Conservation (phyloP, 2,329 filamentous ascomycete genomes). For the Colletotrichum cordylinicola region DNA sequence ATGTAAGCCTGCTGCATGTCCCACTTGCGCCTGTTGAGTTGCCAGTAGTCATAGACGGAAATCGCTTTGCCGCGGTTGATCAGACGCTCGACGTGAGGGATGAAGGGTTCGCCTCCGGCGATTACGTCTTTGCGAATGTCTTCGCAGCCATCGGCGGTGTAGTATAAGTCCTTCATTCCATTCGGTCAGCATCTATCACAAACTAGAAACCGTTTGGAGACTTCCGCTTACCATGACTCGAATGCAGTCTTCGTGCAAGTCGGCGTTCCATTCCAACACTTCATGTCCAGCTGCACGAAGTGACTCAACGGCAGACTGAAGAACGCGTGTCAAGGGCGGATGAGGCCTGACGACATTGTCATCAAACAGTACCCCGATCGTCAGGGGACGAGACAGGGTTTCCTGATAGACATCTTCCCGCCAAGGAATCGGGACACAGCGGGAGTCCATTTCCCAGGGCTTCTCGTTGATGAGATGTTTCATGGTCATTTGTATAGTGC, state of each 20-base stretch:
- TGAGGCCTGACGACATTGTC: slow-evolving; percentile 62
- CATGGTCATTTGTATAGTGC: slow-evolving; percentile 53
- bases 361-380: slow-evolving; percentile 54
- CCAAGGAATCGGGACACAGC: slow-evolving; percentile 60
- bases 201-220: too few relatives aligned
- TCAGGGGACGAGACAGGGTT: slow-evolving; percentile 46
- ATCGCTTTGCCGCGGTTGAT: slow-evolving; percentile 58
- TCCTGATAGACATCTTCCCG: slow-evolving; percentile 47
- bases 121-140: slow-evolving; percentile 62
- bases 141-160: slow-evolving; percentile 67
- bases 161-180: slow-evolving; percentile 59
- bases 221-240: slow-evolving; percentile 51
- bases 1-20: slow-evolving; percentile 46
- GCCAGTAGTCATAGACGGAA: slow-evolving; percentile 71
- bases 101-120: slow-evolving; percentile 62
- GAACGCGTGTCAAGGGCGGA: slow-evolving; percentile 54
- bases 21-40: slow-evolving; percentile 65
- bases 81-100: slow-evolving; percentile 63
- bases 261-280: slow-evolving; percentile 56
- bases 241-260: slow-evolving; percentile 59
- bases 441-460: slow-evolving; percentile 61
- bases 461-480: slow-evolving; percentile 49
- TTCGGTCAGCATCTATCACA: neutral
- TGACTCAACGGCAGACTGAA: slow-evolving; percentile 40
- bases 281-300: slow-evolving; percentile 57